Evolutionary conservation across 495 filamentous ascomycete species (phyloP).

Genomic region (Lasiosphaeriaceae sp.): DNA sequence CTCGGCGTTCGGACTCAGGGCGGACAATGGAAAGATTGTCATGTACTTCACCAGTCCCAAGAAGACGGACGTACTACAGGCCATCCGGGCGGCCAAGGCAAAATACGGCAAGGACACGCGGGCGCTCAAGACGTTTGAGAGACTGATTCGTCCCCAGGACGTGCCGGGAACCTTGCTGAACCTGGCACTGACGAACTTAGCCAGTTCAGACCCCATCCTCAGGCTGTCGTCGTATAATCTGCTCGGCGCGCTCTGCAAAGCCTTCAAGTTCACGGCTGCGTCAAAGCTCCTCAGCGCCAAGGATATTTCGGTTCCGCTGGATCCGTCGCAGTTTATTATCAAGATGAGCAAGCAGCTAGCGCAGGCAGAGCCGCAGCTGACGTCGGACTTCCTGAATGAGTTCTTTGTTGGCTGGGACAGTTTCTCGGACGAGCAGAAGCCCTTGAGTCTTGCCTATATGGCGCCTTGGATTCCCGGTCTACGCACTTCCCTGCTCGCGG

Average conservation of each 20-base stretch:
- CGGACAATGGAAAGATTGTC: slow-evolving; percentile 62
- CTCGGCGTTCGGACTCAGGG: slow-evolving; percentile 61
- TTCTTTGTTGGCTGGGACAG: slow-evolving; percentile 68
- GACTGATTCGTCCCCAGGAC: slow-evolving; percentile 62
- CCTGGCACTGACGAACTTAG: slow-evolving; percentile 60
- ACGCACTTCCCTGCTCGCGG: slow-evolving; percentile 50
- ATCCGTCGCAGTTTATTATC: slow-evolving; percentile 59
- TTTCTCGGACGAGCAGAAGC: slow-evolving; percentile 58
- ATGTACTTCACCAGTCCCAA: slow-evolving; percentile 63
- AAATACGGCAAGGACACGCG: slow-evolving; percentile 58
- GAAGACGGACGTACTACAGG: slow-evolving; percentile 57
- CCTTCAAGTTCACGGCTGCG: slow-evolving; percentile 60
- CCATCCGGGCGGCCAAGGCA: slow-evolving; percentile 54
- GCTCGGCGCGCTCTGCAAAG: slow-evolving; percentile 57
- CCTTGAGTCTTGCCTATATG: slow-evolving; percentile 62
- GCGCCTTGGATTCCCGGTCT: slow-evolving; percentile 60
- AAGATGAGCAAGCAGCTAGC: slow-evolving; percentile 60
- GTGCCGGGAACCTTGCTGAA: slow-evolving; percentile 64
- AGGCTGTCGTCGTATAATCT: slow-evolving; percentile 61
- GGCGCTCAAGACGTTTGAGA: slow-evolving; percentile 52
- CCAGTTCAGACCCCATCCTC: slow-evolving; percentile 51
- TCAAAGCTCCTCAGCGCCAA: slow-evolving; percentile 56
- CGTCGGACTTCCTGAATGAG: slow-evolving; percentile 61
- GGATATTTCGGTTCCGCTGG: slow-evolving; percentile 55
- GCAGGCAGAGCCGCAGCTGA: slow-evolving; percentile 59